These are phyloP conservation scores for Botrytis cinerea DNA, from an alignment of 2,329 filamentous ascomycete species.

Conservation along the genomic window DNA sequence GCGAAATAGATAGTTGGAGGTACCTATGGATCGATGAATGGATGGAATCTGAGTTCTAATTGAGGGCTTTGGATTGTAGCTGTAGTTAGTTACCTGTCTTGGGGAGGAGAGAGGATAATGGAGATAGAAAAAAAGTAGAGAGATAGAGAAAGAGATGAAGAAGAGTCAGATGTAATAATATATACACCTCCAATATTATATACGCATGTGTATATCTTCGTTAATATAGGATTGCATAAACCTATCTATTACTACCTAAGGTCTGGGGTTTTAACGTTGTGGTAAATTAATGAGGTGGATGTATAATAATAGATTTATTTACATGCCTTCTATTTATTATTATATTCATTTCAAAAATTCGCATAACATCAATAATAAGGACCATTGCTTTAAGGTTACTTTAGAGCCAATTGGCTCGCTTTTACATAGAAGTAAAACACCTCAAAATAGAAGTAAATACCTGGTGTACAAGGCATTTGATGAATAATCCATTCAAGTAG, in stretches of 20 bases:
- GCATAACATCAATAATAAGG: too few relatives aligned
- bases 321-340: neutral
- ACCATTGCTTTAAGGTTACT: too few relatives aligned
- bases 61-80: neutral
- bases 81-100: too few relatives aligned
- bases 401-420: too few relatives aligned
- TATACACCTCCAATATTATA: neutral
- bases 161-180: neutral
- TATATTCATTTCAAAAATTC: too few relatives aligned
- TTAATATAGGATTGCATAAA: too few relatives aligned
- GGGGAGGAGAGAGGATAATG: rapidly evolving
- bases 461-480: too few relatives aligned
- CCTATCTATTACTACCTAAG: neutral
- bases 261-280: neutral
- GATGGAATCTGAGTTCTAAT: neutral
- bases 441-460: too few relatives aligned
- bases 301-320: neutral
- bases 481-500: too few relatives aligned
- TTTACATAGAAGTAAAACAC: too few relatives aligned
- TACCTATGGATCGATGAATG: rapidly evolving
- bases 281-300: neutral
- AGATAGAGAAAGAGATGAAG: too few relatives aligned
- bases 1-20: too few relatives aligned
- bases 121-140: neutral
- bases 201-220: neutral